Base-by-base conservation (phyloP, 805 yeast genomes). In the Hanseniaspora lindneri region DNA sequence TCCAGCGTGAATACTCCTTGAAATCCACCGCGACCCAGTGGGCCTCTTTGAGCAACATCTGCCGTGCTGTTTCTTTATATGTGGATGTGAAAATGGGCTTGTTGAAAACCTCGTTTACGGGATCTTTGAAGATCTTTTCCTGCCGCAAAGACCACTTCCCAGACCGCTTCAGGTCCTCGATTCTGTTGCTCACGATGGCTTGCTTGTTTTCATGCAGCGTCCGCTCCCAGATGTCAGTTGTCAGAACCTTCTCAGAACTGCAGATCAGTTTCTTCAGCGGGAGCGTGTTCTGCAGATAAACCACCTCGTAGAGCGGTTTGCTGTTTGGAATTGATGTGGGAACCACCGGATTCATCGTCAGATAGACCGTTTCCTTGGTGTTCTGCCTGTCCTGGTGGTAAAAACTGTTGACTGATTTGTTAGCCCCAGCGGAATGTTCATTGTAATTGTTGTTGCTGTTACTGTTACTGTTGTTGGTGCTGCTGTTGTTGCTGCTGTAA, bases 61-160 rank as follows among this genome's bases (percentile, higher is more conserved):
- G 89, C 85, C 94, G 77, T 54, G 83, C 88, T 3, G 77, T 66
- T 27, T 69, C 66, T n/a, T 59, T 60, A 13, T 67, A 61, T 23
- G 55, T 59, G 44, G 54, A 56, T 4, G 40, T 37, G 19, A 34
- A 23, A 2, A 27, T 20, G 1, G 51, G 40, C 30, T 47, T 47
- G 14, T 47, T 47, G 27, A 47, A 47, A n/a, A 47, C 4, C 14
- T 47, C 41, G 2, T 21, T 35, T 1, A 47, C 30, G 0, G 97
- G 96, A 54, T 85, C 94, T 11, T 70, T 58, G 57, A 72, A 80
- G 53, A 75, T 72, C 46, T 73, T 69, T 0, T 94, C 95, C 61
- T 92, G 98, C 47, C 94, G 72, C 47, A 92, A 67, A 20, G 95
- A 80, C 97, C 98, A 92, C 56, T 83, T 79, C 2, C 84, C 83